Percentiles rank a stretch among this genome's conserved stretches.
Evolutionary conservation across 345 rosid species (phyloP).

Genomic region (Anastatica hierochuntica): DNA sequence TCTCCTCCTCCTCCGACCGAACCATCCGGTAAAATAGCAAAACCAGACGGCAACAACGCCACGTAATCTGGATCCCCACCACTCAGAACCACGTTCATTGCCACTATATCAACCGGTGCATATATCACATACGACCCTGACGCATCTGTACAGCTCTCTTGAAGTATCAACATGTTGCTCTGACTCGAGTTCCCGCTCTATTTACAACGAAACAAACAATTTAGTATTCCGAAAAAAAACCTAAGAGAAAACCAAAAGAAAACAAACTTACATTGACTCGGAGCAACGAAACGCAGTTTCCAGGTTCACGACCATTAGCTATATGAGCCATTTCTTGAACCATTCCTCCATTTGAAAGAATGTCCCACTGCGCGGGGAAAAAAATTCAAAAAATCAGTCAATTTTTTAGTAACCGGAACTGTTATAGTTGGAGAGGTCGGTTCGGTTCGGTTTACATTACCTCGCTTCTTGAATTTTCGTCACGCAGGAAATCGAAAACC

Average conservation of each 20-base stretch:
- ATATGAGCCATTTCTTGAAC: slow-evolving; percentile 98
- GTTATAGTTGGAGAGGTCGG: no score
- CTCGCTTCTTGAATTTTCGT: slow-evolving; percentile 85
- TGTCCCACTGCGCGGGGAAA: slow-evolving; percentile 64
- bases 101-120: slow-evolving; percentile 82
- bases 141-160: slow-evolving; percentile 83
- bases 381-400: neutral
- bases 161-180: slow-evolving; percentile 94
- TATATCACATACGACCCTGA: slow-evolving; percentile 91
- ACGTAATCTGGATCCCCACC: slow-evolving; percentile 97
- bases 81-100: slow-evolving; percentile 78
- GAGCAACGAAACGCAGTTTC: slow-evolving; percentile 80
- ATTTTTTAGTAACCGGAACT: no score
- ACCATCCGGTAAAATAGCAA: slow-evolving; percentile 91
- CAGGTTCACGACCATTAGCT: slow-evolving; percentile 91
- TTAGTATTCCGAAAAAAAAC: neutral
- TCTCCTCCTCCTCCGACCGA: slow-evolving; percentile 33
- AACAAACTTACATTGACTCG: slow-evolving; percentile 69
- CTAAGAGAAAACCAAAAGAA: no score
- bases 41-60: slow-evolving; percentile 90
- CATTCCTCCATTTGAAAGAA: slow-evolving; percentile 88
- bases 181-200: slow-evolving; percentile 90
- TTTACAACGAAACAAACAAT: neutral
- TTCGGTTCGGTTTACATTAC: no score
- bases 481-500: slow-evolving; percentile 70